Evolutionary conservation across 495 filamentous ascomycete species (phyloP), one percentile per base, ranked within the genome.

Genomic region (Annulohypoxylon bovei): DNA sequence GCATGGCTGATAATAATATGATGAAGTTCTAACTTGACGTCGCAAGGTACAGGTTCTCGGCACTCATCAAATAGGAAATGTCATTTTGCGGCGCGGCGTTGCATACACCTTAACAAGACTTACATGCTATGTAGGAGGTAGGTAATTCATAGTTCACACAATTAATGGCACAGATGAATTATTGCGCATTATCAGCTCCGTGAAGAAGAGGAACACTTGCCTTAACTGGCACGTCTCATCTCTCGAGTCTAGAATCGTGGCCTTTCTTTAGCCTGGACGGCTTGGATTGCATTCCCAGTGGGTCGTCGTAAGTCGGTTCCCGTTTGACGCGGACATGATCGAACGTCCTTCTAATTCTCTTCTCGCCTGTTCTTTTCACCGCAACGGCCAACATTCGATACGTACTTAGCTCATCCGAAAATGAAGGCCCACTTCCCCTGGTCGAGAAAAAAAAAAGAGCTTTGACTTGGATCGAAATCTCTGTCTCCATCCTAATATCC

Each of bases 1-100:
- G 65, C 70, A 72, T 67, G 64, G 54, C 27, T 62, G 55, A 68
- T 68, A 65, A 68, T 68, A 65, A 39, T 61, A 61, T 71, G 59
- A 63, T 61, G 63, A 71, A 37, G 33, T 59, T 72, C 28, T 55
- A 20, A 20, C 35, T 53, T 40, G 46, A 72, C 16, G 25, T 60
- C 27, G 63, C 52, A 67, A 64, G 53, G 55, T 67, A 71, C 44
- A 58, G 25, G 47, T 32, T 59, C 63, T 68, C 65, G 60, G 70
- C 61, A 65, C 47, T 68, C 25, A 44, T 61, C 47, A 57, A 68
- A 62, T 68, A 59, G 32, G 39, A 56, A 50, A 49, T 62, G 9
- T 18, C 33, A 33, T 42, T 65, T 35, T 33, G 23, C 68, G 66
- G 52, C 62, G 58, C 68, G 57, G 46, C 28, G 23, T 37, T 59